Conservation (phyloP, 352 stramenopile genomes). For the Peronospora destructor region DNA sequence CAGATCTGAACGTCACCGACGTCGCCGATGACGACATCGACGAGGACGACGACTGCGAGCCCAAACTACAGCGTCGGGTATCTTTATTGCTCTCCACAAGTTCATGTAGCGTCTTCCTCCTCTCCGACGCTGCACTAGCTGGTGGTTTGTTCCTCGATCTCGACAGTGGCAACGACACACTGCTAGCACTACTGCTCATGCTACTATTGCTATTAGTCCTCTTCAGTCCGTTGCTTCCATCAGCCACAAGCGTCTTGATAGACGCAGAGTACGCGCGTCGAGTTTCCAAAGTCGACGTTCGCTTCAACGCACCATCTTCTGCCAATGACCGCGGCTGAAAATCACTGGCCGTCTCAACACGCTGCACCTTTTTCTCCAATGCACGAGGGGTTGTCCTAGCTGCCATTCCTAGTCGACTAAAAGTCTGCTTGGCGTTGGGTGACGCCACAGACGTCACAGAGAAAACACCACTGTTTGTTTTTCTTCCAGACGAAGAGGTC, state of each 20-base stretch:
- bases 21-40: slow-evolving; percentile 40
- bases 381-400: slow-evolving; percentile 30
- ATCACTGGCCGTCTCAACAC: slow-evolving; percentile 21
- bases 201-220: slow-evolving; percentile 32
- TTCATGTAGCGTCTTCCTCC: slow-evolving; percentile 35
- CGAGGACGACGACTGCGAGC: slow-evolving; percentile 45
- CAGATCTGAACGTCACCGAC: slow-evolving; percentile 28
- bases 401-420: slow-evolving; percentile 36
- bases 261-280: slow-evolving; percentile 25
- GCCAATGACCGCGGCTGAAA: slow-evolving; percentile 1
- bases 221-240: slow-evolving; percentile 18
- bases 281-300: slow-evolving; percentile 22
- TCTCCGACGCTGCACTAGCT: slow-evolving; percentile 17
- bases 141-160: slow-evolving; percentile 15
- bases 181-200: slow-evolving; percentile 26
- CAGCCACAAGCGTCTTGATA: slow-evolving; percentile 15
- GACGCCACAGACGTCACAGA: slow-evolving; percentile 1
- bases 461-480: background rate
- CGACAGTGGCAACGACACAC: slow-evolving; percentile 18
- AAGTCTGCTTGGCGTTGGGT: background rate
- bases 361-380: slow-evolving; percentile 35
- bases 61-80: slow-evolving; percentile 38
- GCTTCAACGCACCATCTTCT: slow-evolving; percentile 15
- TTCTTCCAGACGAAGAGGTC: slow-evolving; percentile 18
- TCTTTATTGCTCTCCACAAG: slow-evolving; percentile 37